A percentile compares a stretch with the other conserved stretches of the same genome.
phyloP scores from a whole-genome alignment of 2,329 filamentous ascomycete genomes.

The Cladophialophora exuberans region DNA sequence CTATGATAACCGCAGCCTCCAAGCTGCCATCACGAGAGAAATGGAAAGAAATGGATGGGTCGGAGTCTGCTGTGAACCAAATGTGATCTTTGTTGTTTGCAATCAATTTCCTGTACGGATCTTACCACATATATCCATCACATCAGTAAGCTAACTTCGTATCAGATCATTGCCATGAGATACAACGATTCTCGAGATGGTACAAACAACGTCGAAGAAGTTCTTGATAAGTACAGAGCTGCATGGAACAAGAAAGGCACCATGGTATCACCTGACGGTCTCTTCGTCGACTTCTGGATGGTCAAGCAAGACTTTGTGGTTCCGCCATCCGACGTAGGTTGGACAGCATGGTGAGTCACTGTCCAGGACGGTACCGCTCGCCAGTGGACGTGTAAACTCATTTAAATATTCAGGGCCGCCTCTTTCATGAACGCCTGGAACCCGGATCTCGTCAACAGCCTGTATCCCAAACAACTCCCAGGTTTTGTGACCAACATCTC shows the following conservation, averaged over 20 bases:
- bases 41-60: slow-evolving; percentile 47
- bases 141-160: slow-evolving; percentile 7
- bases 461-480: slow-evolving; percentile 31
- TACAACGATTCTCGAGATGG: slow-evolving; percentile 43
- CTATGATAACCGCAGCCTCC: slow-evolving; percentile 41
- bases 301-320: slow-evolving; percentile 36
- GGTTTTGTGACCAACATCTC: slow-evolving; percentile 37
- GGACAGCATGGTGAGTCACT: slow-evolving; percentile 38
- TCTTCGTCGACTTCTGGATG: slow-evolving; percentile 35
- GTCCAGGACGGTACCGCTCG: not conserved
- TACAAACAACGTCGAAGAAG: slow-evolving; percentile 37
- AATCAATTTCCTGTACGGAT: slow-evolving; percentile 48
- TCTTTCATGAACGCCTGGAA: slow-evolving; percentile 47
- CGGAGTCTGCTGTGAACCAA: slow-evolving; percentile 50
- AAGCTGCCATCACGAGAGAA: slow-evolving; percentile 40
- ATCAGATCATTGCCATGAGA: slow-evolving; percentile 42
- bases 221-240: slow-evolving; percentile 44
- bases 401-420: slow-evolving; percentile 29
- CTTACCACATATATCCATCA: not conserved
- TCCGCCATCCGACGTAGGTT: slow-evolving; percentile 28
- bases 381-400: not conserved
- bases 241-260: slow-evolving; percentile 39
- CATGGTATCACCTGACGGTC: slow-evolving; percentile 36
- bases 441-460: slow-evolving; percentile 35
- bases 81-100: slow-evolving; percentile 40